phyloP scores from a whole-genome alignment of 495 filamentous ascomycete genomes.

The Aspergillus conjunctus region DNA sequence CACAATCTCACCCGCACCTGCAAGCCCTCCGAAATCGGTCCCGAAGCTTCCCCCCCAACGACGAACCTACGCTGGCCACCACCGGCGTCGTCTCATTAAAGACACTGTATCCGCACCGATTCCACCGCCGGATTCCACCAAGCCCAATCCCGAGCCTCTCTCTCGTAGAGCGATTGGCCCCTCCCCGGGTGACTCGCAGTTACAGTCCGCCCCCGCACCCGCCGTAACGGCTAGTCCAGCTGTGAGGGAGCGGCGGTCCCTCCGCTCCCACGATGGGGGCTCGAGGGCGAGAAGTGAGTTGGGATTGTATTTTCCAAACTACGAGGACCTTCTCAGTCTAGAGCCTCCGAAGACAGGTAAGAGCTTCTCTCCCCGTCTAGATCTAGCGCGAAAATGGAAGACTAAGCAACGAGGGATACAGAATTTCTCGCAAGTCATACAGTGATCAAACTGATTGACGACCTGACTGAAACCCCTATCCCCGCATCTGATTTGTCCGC shows the following conservation, averaged over 20 bases:
- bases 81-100: conserved; percentile 12
- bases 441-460: conserved; percentile 48
- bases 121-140: not conserved
- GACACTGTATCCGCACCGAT: not conserved
- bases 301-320: conserved; percentile 83
- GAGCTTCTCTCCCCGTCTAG: conserved; percentile 24
- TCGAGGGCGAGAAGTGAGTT: conserved; percentile 82
- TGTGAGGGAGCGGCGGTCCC: conserved; percentile 40
- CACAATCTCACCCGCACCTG: conserved; percentile 36
- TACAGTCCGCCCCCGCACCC: not conserved
- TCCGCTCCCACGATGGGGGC: conserved; percentile 54
- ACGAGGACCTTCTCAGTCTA: conserved; percentile 85
- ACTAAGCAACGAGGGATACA: conserved; percentile 13
- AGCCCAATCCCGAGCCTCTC: not conserved
- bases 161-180: conserved; percentile 4
- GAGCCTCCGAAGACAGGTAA: conserved; percentile 75
- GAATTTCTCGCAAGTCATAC: conserved; percentile 51
- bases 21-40: conserved; percentile 3
- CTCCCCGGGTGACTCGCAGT: not conserved
- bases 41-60: conserved; percentile 17
- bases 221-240: conserved; percentile 16
- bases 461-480: conserved; percentile 39
- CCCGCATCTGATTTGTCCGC: conserved; percentile 17
- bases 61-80: conserved; percentile 14
- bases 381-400: not conserved